Base-by-base conservation (phyloP, 148 eudicot genomes). In the Rhododendron griersonianum region DNA sequence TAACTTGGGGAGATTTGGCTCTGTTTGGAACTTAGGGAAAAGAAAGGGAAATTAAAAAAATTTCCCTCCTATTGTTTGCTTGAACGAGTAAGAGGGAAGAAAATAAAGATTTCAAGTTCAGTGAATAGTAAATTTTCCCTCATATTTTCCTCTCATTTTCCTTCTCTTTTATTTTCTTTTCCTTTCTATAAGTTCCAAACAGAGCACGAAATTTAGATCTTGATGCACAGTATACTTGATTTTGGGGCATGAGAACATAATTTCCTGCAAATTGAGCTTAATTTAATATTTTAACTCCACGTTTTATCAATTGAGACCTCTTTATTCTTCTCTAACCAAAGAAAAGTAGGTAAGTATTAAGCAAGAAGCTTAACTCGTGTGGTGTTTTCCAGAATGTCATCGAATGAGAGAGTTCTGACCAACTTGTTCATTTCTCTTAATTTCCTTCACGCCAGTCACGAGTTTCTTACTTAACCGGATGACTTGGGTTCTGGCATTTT, bases 401-500 rank as follows among this genome's bases (percentile, higher is more conserved):
- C 18, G 11, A 48, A 81, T 37, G 48, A 33, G 18, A 30, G 47
- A 21, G 15, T n/a, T 84, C 61, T 71, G 9, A 59, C 79, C 79
- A 84, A 71, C 61, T 84, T 73, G 11, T 50, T 73, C 44, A 63
- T 63, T 71, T 37, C 28, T 55, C 48, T 73, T 78, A 16, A 37
- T 81, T 71, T 71, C 76, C 59, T 53, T 81, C 21, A 25, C 33
- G 57, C 28, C 25, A 50, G 35, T 86, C 86, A 86, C 57, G 76
- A 67, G 84, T 65, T 65, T 69, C 71, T 84, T 78, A 84, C 50
- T 14, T 30, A 85, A 76, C 14, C 79, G 33, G 84, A 67, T 88
- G 86, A 82, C 80, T 84, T 19, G 63, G 73, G 74, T 6, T 82
- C 81, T 76, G 79, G 85, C 44, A 85, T 65, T 51, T 30, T 77